phyloP scores from a whole-genome alignment of 164 flowering plant species.

The Umbilicus rupestris region DNA sequence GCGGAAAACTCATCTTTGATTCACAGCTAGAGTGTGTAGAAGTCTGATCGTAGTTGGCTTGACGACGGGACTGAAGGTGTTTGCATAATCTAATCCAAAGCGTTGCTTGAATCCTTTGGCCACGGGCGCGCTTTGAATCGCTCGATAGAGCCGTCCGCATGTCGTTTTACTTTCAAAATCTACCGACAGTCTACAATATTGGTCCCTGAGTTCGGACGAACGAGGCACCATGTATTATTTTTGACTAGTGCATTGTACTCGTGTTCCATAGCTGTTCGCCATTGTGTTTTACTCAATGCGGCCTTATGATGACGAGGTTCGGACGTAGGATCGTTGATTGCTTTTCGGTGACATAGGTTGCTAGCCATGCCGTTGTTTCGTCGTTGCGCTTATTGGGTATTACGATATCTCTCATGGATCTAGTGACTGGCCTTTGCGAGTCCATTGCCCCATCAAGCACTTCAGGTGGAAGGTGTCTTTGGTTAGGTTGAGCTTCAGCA shows the following conservation, averaged over 20 bases:
- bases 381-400: too few species aligned
- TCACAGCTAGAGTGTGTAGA: background rate
- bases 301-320: background rate
- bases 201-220: too few species aligned
- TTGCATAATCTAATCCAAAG: background rate
- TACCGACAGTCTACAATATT: background rate
- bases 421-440: too few species aligned
- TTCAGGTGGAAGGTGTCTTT: too few species aligned
- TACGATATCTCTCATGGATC: too few species aligned
- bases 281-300: background rate
- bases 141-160: background rate
- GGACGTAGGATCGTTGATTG: background rate
- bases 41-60: background rate
- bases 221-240: background rate
- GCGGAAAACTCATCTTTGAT: background rate
- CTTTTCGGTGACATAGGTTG: too few species aligned
- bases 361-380: too few species aligned
- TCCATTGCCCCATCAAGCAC: too few species aligned
- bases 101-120: slow-evolving; percentile 11
- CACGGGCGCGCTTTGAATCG: background rate
- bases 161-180: background rate
- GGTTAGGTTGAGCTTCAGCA: too few species aligned
- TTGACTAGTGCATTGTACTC: background rate
- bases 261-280: background rate
- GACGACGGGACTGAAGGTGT: background rate